phyloP scores from a whole-genome alignment of 164 flowering plant genomes.

The Euptelea pleiosperma region DNA sequence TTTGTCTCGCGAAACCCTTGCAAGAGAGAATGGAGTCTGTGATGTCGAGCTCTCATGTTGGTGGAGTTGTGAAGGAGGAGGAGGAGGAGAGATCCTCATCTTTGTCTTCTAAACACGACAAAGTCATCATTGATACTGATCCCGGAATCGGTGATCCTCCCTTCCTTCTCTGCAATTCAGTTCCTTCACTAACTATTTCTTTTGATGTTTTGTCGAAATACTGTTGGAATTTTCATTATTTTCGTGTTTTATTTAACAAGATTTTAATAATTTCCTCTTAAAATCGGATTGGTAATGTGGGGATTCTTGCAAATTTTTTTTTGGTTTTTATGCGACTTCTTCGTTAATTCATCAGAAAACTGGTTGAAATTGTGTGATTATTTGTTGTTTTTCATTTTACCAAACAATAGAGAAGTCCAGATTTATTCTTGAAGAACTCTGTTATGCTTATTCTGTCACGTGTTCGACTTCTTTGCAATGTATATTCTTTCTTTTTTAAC shows the following conservation, averaged over 20 bases:
- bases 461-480: not conserved
- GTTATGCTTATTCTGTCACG: not conserved
- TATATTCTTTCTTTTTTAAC: no score
- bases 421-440: not conserved
- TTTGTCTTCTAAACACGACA: slow-evolving; percentile 21
- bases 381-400: not conserved
- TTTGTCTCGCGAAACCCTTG: no score
- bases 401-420: not conserved
- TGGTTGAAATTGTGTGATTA: not conserved
- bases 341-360: not conserved
- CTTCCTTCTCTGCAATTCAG: no score
- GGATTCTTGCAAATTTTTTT: not conserved
- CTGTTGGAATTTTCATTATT: no score
- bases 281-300: not conserved
- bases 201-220: not conserved
- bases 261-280: not conserved
- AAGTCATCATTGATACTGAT: slow-evolving; percentile 88
- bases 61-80: not conserved
- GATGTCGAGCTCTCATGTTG: slow-evolving; percentile 11
- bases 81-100: not conserved
- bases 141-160: slow-evolving; percentile 93
- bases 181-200: not conserved
- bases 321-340: not conserved
- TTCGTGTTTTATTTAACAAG: not conserved
- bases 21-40: no score